These are phyloP conservation scores for Chaetomium olivaceum DNA, from an alignment of 2,329 filamentous ascomycete genomes.

Conservation along the genomic window DNA sequence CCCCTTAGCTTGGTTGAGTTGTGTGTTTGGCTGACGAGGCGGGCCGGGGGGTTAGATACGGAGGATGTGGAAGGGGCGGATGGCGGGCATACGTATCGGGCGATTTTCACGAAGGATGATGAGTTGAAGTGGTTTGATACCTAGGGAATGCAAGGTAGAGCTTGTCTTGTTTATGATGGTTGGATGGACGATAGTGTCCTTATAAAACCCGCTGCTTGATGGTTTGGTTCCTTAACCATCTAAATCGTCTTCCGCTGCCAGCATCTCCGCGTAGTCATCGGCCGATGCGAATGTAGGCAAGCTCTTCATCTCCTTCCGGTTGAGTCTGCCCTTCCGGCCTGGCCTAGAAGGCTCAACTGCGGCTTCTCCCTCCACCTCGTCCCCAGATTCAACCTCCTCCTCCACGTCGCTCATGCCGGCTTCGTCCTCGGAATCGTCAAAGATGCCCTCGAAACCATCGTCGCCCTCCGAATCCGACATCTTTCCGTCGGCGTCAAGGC, in stretches of 20 bases:
- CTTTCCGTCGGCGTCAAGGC: conserved; percentile 41
- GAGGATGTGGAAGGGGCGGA: conserved; percentile 47
- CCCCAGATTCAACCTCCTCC: conserved; percentile 33
- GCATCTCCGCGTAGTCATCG: conserved; percentile 88
- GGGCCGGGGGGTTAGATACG: conserved; percentile 35
- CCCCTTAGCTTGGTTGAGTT: neutral
- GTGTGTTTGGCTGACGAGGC: neutral
- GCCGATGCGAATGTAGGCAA: conserved; percentile 90
- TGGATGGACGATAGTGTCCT: neutral
- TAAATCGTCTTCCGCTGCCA: conserved; percentile 66
- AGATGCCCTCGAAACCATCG: conserved; percentile 43
- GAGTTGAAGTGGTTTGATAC: conserved; percentile 57
- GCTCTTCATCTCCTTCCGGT: conserved; percentile 81
- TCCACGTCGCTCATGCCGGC: conserved; percentile 31
- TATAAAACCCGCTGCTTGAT: neutral
- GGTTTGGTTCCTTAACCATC: conserved; percentile 22
- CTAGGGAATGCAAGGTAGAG: conserved; percentile 26
- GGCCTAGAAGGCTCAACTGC: conserved; percentile 40
- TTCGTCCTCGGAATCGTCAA: conserved; percentile 44
- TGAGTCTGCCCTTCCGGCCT: conserved; percentile 54
- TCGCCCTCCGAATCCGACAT: conserved; percentile 43
- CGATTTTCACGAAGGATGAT: conserved; percentile 50
- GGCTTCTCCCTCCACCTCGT: conserved; percentile 41
- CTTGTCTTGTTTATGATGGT: neutral
- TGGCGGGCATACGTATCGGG: conserved; percentile 47